phyloP scores from a whole-genome alignment of 305 asterid species.

The Fraxinus xanthoxyloides region DNA sequence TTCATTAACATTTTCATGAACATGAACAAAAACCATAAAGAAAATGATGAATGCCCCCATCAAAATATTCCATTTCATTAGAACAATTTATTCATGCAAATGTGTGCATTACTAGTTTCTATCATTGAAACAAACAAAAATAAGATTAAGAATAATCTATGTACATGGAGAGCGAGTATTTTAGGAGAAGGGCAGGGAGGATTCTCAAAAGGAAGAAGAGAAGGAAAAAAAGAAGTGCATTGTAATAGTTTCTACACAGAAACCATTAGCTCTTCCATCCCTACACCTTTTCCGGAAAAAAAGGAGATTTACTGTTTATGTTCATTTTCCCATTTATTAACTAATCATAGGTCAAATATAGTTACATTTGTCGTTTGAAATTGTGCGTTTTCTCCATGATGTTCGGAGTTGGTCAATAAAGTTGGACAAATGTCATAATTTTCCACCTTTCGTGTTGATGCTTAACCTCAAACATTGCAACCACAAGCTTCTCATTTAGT shows the following conservation, averaged over 20 bases:
- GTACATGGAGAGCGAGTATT: neutral
- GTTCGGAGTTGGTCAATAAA: neutral
- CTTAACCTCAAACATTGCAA: neutral
- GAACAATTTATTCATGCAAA: neutral
- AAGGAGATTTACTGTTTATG: neutral
- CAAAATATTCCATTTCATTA: neutral
- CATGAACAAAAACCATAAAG: neutral
- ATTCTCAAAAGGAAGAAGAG: neutral
- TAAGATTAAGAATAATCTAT: neutral
- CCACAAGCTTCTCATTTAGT: neutral
- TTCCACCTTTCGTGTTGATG: neutral
- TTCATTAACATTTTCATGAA: slow-evolving; percentile 8
- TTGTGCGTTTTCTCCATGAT: neutral
- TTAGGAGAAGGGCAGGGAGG: neutral
- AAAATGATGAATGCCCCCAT: neutral
- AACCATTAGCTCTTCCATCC: neutral
- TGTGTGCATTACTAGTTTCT: neutral
- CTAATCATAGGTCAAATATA: neutral
- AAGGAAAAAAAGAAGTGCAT: neutral
- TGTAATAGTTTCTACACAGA: neutral
- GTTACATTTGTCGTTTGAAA: neutral
- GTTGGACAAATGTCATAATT: neutral
- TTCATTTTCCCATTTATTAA: neutral
- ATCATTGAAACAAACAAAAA: neutral
- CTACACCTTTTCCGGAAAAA: neutral